Conservation (phyloP, 306 rosid species). For the Begonia loranthoides region DNA sequence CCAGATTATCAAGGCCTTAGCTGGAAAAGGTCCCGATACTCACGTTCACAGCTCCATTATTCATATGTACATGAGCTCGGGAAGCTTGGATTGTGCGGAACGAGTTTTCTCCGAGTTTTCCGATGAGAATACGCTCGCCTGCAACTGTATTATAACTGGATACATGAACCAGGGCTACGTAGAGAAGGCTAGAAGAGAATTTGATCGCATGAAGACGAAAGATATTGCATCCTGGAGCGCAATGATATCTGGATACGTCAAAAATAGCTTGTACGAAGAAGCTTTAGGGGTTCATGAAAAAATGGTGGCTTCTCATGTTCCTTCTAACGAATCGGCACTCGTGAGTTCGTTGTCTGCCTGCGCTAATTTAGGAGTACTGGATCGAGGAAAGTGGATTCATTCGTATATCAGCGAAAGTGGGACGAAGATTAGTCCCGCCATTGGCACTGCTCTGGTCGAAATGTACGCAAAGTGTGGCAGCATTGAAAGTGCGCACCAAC, state of each 20-base stretch:
- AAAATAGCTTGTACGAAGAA: slow-evolving; percentile 20
- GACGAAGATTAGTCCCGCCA: slow-evolving; percentile 7
- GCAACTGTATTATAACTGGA: slow-evolving; percentile 34
- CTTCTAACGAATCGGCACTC: slow-evolving; percentile 26
- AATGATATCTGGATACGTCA: slow-evolving; percentile 26
- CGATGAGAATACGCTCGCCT: slow-evolving; percentile 16
- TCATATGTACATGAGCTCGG: slow-evolving; percentile 22
- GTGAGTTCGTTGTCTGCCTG: slow-evolving; percentile 39
- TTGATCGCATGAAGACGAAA: slow-evolving; percentile 19
- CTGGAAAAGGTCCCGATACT: slow-evolving; percentile 21
- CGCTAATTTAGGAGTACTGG: slow-evolving; percentile 31
- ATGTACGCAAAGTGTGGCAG: slow-evolving; percentile 47
- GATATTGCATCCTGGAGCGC: slow-evolving; percentile 47
- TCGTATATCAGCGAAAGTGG: slow-evolving; percentile 11
- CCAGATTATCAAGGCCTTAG: slow-evolving; percentile 18
- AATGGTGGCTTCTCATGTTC: slow-evolving; percentile 17
- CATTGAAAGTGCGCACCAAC: slow-evolving; percentile 18
- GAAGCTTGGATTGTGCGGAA: slow-evolving; percentile 23
- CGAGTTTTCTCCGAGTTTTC: slow-evolving; percentile 17
- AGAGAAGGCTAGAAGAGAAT: slow-evolving; percentile 20
- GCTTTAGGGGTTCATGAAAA: slow-evolving; percentile 20
- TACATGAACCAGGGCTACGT: slow-evolving; percentile 23
- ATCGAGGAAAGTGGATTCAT: slow-evolving; percentile 30
- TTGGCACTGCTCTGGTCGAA: slow-evolving; percentile 33
- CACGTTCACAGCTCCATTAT: slow-evolving; percentile 30